Conservation (phyloP, 768 basidiomycete genomes). For the Boletus sp. region DNA sequence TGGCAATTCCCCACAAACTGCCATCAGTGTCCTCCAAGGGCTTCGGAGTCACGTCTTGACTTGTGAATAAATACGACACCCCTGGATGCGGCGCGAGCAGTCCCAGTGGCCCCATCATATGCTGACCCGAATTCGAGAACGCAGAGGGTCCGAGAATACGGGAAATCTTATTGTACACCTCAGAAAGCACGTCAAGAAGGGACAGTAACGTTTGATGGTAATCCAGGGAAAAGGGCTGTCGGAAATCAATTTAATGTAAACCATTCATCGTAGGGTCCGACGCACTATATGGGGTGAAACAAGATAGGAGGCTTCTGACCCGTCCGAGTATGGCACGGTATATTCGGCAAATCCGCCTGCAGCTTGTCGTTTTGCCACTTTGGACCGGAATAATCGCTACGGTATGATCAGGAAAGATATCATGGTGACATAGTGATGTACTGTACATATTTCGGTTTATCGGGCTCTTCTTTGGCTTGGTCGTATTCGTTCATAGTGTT, state of each 20-base stretch:
- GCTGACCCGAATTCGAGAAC: slow-evolving; percentile 63
- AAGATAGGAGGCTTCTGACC: slow-evolving; percentile 64
- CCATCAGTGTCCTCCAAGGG: slow-evolving; percentile 42
- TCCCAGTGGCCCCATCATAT: slow-evolving; percentile 75
- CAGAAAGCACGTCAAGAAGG: slow-evolving; percentile 83
- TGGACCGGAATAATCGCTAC: slow-evolving; percentile 60
- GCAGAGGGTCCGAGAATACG: slow-evolving; percentile 81
- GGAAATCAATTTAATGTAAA: slow-evolving; percentile 3
- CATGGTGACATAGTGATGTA: not conserved
- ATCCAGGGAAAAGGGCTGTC: slow-evolving; percentile 82
- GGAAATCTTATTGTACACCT: slow-evolving; percentile 84
- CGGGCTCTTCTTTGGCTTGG: slow-evolving; percentile 51
- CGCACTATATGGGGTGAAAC: slow-evolving; percentile 71
- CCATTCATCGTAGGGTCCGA: slow-evolving; percentile 10
- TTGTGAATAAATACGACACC: slow-evolving; percentile 69
- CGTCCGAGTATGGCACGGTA: slow-evolving; percentile 55
- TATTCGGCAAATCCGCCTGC: slow-evolving; percentile 57
- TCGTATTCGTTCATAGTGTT: slow-evolving; percentile 77
- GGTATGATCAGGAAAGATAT: slow-evolving; percentile 8
- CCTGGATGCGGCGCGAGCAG: slow-evolving; percentile 76
- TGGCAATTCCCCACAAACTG: slow-evolving; percentile 73
- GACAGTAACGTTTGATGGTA: slow-evolving; percentile 88
- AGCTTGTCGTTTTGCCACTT: slow-evolving; percentile 49
- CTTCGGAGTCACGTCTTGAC: slow-evolving; percentile 36
- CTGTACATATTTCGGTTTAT: slow-evolving; percentile 68